Conservation (phyloP, 352 stramenopile species). For the Globisporangium megalacanthum region DNA sequence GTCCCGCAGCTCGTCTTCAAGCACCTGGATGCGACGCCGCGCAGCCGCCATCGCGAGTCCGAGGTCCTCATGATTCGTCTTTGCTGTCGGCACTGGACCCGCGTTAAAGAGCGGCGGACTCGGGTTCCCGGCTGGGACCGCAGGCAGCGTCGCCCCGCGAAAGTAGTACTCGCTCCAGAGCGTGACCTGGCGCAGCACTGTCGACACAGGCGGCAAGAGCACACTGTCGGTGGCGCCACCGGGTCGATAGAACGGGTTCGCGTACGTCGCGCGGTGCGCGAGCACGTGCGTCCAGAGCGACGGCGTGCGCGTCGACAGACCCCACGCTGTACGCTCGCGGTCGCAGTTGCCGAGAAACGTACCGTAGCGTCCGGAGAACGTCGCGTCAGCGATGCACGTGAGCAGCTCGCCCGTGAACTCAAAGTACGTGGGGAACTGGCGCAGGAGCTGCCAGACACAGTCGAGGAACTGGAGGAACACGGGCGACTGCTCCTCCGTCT, state of each 20-base stretch:
- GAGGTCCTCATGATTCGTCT: conserved; percentile 47
- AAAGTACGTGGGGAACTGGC: conserved; percentile 80
- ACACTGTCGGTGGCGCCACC: conserved; percentile 22
- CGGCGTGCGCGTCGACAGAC: conserved; percentile 40
- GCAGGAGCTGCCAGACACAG: conserved; percentile 79
- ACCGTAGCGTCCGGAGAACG: conserved; percentile 71
- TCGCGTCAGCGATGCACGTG: conserved; percentile 59
- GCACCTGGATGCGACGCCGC: conserved; percentile 29
- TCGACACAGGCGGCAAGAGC: conserved; percentile 47
- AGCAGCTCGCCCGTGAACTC: conserved; percentile 80
- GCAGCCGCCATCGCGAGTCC: conserved; percentile 50
- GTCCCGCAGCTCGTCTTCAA: conserved; percentile 54
- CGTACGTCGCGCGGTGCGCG: conserved; percentile 31
- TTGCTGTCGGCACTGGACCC: conserved; percentile 3
- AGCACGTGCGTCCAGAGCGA: conserved; percentile 71
- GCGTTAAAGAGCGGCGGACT: conserved; percentile 34
- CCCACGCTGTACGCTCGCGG: conserved; percentile 57
- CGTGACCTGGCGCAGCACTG: conserved; percentile 63
- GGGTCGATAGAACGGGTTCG: conserved; percentile 71
- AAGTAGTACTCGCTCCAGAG: conserved; percentile 84
- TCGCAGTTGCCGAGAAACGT: conserved; percentile 89
- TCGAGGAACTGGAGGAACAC: conserved; percentile 91
- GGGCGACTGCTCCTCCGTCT: conserved; percentile 80
- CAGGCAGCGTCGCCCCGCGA: conserved; percentile 41
- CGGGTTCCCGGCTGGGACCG: conserved; percentile 35